Percentiles rank a stretch among this genome's conserved stretches.
Evolutionary conservation across 2,329 filamentous ascomycete genomes (phyloP).

Genomic region (Neoscytalidium dimidiatum): DNA sequence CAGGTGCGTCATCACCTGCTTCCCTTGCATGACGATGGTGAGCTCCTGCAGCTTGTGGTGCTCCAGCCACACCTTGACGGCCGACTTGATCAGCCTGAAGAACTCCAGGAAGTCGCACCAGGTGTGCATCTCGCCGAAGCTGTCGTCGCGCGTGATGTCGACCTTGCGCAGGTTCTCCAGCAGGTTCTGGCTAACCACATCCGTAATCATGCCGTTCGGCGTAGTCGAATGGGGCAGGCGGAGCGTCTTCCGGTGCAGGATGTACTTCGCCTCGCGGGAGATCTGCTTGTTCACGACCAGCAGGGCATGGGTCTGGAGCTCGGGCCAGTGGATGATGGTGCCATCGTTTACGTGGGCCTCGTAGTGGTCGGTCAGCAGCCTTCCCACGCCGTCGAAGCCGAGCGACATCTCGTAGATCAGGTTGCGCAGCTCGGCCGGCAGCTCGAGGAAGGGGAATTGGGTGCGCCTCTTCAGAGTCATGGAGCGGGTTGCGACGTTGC

Average conservation of each 20-base stretch:
- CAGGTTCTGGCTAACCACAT: neutral
- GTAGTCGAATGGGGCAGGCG: constrained; percentile 8
- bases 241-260: constrained; percentile 17
- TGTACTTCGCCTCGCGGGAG: constrained; percentile 1
- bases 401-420: constrained; percentile 11
- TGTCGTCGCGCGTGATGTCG: constrained; percentile 13
- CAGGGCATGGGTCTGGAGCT: neutral
- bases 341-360: constrained; percentile 14
- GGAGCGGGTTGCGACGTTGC: constrained; percentile 9
- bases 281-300: constrained; percentile 15
- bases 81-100: constrained; percentile 15
- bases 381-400: constrained; percentile 16
- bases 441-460: constrained; percentile 13
- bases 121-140: constrained; percentile 14
- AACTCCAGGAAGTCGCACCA: constrained; percentile 19
- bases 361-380: constrained; percentile 12
- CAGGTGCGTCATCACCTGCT: constrained; percentile 6
- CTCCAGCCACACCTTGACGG: constrained; percentile 4
- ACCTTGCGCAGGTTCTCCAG: constrained; percentile 16
- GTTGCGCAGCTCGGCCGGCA: constrained; percentile 20
- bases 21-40: constrained; percentile 9
- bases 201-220: constrained; percentile 3
- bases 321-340: neutral
- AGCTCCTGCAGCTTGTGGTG: constrained; percentile 17
- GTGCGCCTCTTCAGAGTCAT: constrained; percentile 11